Percentiles rank a stretch among this genome's conserved stretches.
Conservation (phyloP, 2,329 filamentous ascomycete genomes). For the Fusarium poae region DNA sequence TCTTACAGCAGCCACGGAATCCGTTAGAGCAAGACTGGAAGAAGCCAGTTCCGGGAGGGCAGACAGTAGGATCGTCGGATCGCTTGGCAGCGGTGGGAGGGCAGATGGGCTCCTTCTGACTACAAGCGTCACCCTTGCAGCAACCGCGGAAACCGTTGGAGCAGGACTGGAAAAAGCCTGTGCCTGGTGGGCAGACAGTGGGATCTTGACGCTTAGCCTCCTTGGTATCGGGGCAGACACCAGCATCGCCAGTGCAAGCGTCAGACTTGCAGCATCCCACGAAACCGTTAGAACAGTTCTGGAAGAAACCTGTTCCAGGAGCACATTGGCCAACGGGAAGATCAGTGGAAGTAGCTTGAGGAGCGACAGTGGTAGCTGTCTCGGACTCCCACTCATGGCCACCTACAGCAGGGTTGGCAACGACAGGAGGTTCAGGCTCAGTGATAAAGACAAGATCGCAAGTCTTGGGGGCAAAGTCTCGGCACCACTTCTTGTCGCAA, state of each 20-base stretch:
- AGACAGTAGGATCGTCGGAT: conserved; percentile 16
- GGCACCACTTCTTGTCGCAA: conserved; percentile 29
- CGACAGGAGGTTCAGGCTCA: background rate
- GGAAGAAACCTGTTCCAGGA: conserved; percentile 20
- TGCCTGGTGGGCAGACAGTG: conserved; percentile 8
- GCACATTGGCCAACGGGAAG: conserved; percentile 11
- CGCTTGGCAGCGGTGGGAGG: conserved; percentile 6
- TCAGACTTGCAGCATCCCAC: conserved; percentile 26
- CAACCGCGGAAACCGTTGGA: conserved; percentile 30
- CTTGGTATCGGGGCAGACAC: conserved; percentile 12
- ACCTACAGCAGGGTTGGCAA: background rate
- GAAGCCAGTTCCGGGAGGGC: conserved; percentile 10
- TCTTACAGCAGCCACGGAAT: conserved; percentile 25
- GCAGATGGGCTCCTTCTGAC: conserved; percentile 7
- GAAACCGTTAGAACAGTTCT: conserved; percentile 27
- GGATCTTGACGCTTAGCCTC: conserved; percentile 1
- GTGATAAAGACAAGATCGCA: conserved; percentile 29
- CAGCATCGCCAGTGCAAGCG: conserved; percentile 23
- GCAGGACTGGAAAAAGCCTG: conserved; percentile 30
- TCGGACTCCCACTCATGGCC: background rate
- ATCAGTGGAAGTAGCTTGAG: background rate
- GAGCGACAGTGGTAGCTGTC: background rate
- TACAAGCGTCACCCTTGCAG: conserved; percentile 31
- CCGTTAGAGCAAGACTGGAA: conserved; percentile 24
- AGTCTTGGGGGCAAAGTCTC: conserved; percentile 25